Conservation (phyloP, 768 basidiomycete genomes). For the Royoungia palumana region DNA sequence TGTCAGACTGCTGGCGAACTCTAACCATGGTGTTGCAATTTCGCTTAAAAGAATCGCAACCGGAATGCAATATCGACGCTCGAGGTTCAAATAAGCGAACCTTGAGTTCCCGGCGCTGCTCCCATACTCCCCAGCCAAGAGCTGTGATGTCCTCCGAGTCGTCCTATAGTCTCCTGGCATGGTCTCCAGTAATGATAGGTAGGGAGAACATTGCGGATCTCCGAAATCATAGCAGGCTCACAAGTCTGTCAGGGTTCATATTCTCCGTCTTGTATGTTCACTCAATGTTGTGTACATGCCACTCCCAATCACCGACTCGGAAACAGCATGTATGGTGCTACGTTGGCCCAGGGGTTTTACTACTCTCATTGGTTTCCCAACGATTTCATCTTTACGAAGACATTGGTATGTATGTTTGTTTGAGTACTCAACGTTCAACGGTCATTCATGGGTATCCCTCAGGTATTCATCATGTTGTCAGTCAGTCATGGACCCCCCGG, state of each 20-base stretch:
- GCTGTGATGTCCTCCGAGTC: too few species aligned
- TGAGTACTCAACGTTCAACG: too few species aligned
- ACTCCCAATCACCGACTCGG: background rate
- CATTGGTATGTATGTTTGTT: background rate
- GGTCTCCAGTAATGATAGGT: slow-evolving; percentile 13
- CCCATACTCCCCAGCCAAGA: too few species aligned
- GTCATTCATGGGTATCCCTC: background rate
- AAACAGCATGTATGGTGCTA: slow-evolving; percentile 9
- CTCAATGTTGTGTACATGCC: background rate
- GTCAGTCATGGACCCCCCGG: background rate
- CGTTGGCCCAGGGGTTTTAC: slow-evolving; percentile 9
- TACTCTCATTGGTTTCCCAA: slow-evolving; percentile 8
- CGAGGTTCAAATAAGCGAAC: too few species aligned
- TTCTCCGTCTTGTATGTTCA: slow-evolving; percentile 3
- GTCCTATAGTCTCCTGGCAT: background rate
- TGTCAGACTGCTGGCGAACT: too few species aligned
- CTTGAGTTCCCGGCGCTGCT: too few species aligned
- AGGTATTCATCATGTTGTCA: slow-evolving; percentile 4
- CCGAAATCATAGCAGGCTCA: background rate
- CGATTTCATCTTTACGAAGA: background rate
- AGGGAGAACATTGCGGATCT: background rate
- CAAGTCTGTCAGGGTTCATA: background rate
- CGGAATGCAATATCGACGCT: too few species aligned
- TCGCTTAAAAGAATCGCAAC: too few species aligned
- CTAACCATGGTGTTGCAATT: too few species aligned